Conservation (phyloP, 2,329 filamentous ascomycete species). For the Trichoderma endophyticum region DNA sequence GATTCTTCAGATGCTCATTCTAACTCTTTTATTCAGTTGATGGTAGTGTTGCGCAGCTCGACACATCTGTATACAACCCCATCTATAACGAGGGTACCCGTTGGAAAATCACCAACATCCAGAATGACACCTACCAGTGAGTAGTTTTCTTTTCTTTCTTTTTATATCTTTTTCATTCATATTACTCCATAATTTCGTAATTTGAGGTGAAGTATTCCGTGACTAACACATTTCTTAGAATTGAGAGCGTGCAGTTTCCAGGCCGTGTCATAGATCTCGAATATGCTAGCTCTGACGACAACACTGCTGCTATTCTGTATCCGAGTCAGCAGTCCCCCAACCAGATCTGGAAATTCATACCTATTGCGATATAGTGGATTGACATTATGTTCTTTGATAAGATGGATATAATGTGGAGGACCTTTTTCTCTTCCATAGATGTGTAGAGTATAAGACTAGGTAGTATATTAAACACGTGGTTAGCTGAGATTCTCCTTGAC, state of each 20-base stretch:
- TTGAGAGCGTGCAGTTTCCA: background rate
- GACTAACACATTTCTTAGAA: background rate
- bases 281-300: background rate
- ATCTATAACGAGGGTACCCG: conserved; percentile 1
- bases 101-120: background rate
- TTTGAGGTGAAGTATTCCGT: background rate
- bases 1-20: background rate
- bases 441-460: background rate
- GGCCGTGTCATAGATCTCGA: background rate
- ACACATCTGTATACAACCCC: conserved; percentile 7
- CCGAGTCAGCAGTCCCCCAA: background rate
- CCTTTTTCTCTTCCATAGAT: background rate
- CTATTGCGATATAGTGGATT: background rate
- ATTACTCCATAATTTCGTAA: background rate
- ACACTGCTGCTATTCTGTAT: conserved; percentile 10
- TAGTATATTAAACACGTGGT: background rate
- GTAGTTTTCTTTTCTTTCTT: background rate
- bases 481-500: too few relatives aligned
- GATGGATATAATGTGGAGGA: background rate
- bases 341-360: conserved; percentile 6
- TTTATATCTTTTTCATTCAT: background rate
- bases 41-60: conserved; percentile 1
- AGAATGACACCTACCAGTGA: background rate
- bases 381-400: too few relatives aligned
- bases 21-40: background rate